These are phyloP conservation scores for Ramaria rubella DNA, from an alignment of 768 basidiomycete genomes.

Conservation along the genomic window DNA sequence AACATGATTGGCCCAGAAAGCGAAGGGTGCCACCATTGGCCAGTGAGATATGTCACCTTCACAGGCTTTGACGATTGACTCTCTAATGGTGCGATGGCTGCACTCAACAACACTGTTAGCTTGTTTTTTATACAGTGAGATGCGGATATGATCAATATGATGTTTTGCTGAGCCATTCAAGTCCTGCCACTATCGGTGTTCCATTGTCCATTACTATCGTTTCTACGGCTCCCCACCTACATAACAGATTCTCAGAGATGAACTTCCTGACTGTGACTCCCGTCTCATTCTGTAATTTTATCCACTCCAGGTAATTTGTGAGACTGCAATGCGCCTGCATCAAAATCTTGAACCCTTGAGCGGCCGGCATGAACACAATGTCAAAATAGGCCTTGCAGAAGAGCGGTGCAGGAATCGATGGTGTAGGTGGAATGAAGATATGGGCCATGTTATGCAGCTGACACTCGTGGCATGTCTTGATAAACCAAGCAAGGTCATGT, in stretches of 20 bases:
- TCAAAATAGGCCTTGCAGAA: constrained; percentile 34
- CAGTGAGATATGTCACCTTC: constrained; percentile 28
- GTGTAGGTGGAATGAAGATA: constrained; percentile 17
- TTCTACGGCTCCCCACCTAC: constrained; percentile 7
- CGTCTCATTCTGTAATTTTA: constrained; percentile 21
- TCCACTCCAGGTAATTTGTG: constrained; percentile 21
- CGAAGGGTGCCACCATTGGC: constrained; percentile 15
- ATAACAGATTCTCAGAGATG: constrained; percentile 20
- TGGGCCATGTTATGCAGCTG: constrained; percentile 22
- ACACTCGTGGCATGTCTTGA: constrained; percentile 31
- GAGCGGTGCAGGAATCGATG: constrained; percentile 14
- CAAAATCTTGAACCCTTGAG: constrained; percentile 28
- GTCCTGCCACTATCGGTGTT: constrained; percentile 10
- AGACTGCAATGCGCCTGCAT: constrained; percentile 33
- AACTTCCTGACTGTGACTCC: not conserved
- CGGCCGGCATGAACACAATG: constrained; percentile 34
- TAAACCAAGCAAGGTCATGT: constrained; percentile 15
- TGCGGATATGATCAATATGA: constrained; percentile 32
- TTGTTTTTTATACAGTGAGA: constrained; percentile 36
- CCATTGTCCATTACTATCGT: constrained; percentile 19
- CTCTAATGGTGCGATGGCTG: constrained; percentile 23
- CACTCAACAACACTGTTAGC: constrained; percentile 33
- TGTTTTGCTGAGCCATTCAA: constrained; percentile 23
- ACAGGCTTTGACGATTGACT: constrained; percentile 30
- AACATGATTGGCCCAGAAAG: constrained; percentile 15